phyloP scores from a whole-genome alignment of 2,329 filamentous ascomycete genomes.

The Onygena corvina region DNA sequence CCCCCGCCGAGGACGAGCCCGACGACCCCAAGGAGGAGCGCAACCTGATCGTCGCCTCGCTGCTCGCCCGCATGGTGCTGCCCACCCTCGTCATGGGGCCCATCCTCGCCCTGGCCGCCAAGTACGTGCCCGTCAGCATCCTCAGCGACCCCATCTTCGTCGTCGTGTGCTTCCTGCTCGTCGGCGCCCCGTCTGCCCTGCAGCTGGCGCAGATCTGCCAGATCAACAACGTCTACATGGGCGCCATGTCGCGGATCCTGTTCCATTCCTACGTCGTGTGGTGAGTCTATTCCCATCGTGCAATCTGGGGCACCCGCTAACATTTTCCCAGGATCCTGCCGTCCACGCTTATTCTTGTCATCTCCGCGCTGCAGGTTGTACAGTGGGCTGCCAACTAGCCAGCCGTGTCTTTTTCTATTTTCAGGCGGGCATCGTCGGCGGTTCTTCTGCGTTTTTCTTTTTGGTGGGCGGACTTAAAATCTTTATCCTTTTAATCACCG shows the following conservation, averaged over 20 bases:
- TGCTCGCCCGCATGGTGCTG: constrained; percentile 82
- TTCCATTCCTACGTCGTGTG: constrained; percentile 97
- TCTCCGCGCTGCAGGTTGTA: constrained; percentile 82
- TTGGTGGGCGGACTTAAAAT: too few species aligned
- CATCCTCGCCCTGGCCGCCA: constrained; percentile 71
- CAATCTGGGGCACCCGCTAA: too few species aligned
- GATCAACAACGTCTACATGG: constrained; percentile 92
- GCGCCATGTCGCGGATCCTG: constrained; percentile 80
- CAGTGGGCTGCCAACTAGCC: constrained; percentile 58
- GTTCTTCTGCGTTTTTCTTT: too few species aligned
- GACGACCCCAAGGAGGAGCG: constrained; percentile 56
- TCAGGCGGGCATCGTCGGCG: too few species aligned
- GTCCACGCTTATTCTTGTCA: constrained; percentile 78
- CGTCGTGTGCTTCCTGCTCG: constrained; percentile 92
- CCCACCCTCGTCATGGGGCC: constrained; percentile 89
- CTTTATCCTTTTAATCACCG: too few species aligned
- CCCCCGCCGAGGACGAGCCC: constrained; percentile 54
- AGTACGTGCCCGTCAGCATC: constrained; percentile 85
- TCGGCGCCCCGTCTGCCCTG: constrained; percentile 81
- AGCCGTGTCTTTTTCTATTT: too few species aligned
- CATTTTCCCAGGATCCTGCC: constrained; percentile 80
- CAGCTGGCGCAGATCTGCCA: constrained; percentile 97
- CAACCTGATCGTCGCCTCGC: constrained; percentile 70
- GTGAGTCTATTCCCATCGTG: constrained; percentile 42
- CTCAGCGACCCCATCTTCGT: constrained; percentile 96